Evolutionary conservation across 2,329 filamentous ascomycete species (phyloP).

Genomic region (Chaetomiaceae sp.): DNA sequence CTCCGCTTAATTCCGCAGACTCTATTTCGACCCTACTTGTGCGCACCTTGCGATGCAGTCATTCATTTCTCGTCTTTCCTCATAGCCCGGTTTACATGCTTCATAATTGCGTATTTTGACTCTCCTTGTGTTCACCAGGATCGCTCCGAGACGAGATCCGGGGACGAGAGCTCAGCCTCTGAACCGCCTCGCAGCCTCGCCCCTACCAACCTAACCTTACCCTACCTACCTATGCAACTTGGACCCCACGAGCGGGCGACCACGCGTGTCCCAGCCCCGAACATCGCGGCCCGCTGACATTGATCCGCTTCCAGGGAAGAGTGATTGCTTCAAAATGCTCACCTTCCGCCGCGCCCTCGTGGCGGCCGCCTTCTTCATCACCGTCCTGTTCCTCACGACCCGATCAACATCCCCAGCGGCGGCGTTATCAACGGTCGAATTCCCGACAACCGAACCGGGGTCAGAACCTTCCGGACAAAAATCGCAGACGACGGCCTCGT

Average conservation of each 20-base stretch:
- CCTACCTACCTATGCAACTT: no score
- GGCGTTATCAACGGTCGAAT: slow-evolving; percentile 30
- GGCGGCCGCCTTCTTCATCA: slow-evolving; percentile 62
- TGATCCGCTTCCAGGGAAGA: slow-evolving; percentile 5
- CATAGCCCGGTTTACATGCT: no score
- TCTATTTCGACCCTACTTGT: neutral
- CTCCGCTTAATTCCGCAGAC: neutral
- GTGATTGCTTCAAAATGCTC: slow-evolving; percentile 52
- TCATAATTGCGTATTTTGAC: no score
- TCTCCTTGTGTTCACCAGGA: no score
- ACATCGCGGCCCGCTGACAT: neutral
- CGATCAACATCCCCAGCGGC: slow-evolving; percentile 38
- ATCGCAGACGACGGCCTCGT: slow-evolving; percentile 19
- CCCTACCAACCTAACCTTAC: no score
- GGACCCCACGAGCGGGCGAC: neutral
- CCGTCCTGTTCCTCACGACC: slow-evolving; percentile 63
- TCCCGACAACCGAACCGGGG: slow-evolving; percentile 20
- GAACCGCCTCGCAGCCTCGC: neutral
- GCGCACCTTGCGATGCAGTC: no score
- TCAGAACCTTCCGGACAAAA: slow-evolving; percentile 22
- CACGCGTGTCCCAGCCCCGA: neutral
- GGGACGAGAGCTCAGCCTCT: neutral
- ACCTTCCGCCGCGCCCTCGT: slow-evolving; percentile 71
- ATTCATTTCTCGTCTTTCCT: no score
- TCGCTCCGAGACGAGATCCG: neutral